A percentile compares a stretch with the other conserved stretches of the same genome.
Evolutionary conservation across 108 stramenopile genomes (phyloP).

Genomic region (Fistulifera pelliculosa): DNA sequence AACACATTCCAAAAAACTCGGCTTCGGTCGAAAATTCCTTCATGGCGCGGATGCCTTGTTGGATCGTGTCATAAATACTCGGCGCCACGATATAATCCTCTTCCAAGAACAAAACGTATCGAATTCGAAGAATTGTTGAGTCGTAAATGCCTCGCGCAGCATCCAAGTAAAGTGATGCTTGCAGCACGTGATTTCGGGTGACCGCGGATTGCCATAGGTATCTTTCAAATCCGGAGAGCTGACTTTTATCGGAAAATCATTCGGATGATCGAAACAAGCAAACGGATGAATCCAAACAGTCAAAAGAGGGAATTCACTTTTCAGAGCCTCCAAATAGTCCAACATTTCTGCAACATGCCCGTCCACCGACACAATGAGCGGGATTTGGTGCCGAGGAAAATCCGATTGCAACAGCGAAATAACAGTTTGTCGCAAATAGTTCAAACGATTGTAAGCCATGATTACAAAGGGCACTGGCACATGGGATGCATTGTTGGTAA

Average conservation of each 20-base stretch:
- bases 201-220: constrained; percentile 35
- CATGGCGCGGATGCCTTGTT: constrained; percentile 18
- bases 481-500: background rate
- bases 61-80: constrained; percentile 36
- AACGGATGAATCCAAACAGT: constrained; percentile 40
- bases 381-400: constrained; percentile 21
- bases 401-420: constrained; percentile 37
- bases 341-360: constrained; percentile 34
- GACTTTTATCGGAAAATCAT: constrained; percentile 36
- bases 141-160: constrained; percentile 27
- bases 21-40: constrained; percentile 3
- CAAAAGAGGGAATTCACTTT: constrained; percentile 32
- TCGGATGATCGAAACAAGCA: constrained; percentile 43
- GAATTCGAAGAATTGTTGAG: constrained; percentile 2
- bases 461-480: constrained; percentile 29
- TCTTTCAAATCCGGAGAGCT: constrained; percentile 33
- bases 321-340: constrained; percentile 30
- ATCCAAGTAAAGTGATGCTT: constrained; percentile 67
- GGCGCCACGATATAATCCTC: constrained; percentile 55
- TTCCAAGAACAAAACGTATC: constrained; percentile 49
- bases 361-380: constrained; percentile 50
- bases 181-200: constrained; percentile 30
- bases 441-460: constrained; percentile 51
- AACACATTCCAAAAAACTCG: constrained; percentile 30
- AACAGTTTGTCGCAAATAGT: constrained; percentile 36